Evolutionary conservation across 2,329 filamentous ascomycete genomes (phyloP), one percentile per base, ranked within the genome.

Genomic region (Calonectria leucothoes): DNA sequence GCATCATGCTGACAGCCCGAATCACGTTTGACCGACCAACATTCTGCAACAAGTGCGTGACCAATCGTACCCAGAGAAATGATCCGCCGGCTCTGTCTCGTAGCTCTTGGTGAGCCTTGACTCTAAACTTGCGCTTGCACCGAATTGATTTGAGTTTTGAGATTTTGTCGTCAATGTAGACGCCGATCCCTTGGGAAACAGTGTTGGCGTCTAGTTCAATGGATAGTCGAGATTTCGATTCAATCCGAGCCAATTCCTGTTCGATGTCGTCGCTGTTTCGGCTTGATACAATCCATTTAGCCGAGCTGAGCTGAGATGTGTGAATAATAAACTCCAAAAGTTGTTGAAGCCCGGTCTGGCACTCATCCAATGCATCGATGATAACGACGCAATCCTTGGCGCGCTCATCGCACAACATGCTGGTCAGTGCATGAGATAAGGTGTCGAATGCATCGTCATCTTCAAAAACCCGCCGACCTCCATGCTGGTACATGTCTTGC

Each of bases 331-430:
- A 73, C 0, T 82, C 57, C 15, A 89, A 77, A 4, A 89, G 83
- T 48, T 37, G n/a, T 12, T 12, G 29, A 1, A 51, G 11, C 6
- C 81, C 51, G 1, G 57, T 0, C 65, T 29, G 25, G 76, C 86
- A 88, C 75, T 89, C 87, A 70, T 90, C 87, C 0, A 89, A 84
- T 1, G 86, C 87, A 77, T 89, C 86, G 52, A 90, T 77, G 15
- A 88, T 72, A 6, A 90, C 15, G 33, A 8, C 51, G 23, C 45
- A 49, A 7, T 48, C 29, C n/a, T 66, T 49, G 3, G 29, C n/a
- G 12, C 27, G 45, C 4, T 49, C 42, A 11, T 51, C 42, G 23
- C 33, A n/a, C 25, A 66, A 23, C 42, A 66, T 66, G 25, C 25
- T 51, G 11, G 29, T 37, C 20, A 66, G 20, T 6, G 48, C 33